Conservation (phyloP, 2,329 filamentous ascomycete genomes). For the Colletotrichum godetiae region DNA sequence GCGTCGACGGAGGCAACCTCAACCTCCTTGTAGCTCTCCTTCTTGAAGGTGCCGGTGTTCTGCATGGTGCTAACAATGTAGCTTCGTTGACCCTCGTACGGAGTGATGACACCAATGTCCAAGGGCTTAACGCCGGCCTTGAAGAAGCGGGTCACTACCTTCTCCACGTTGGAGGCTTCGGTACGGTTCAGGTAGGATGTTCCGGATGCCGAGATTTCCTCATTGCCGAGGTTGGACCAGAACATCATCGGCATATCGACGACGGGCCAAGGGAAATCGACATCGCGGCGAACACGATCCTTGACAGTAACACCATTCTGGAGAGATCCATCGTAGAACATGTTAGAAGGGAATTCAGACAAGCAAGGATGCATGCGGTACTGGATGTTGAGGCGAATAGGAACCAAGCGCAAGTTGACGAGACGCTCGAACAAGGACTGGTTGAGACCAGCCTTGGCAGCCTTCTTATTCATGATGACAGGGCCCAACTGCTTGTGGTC, state of each 20-base stretch:
- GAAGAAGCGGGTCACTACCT: slow-evolving; percentile 98
- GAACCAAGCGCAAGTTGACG: slow-evolving; percentile 88
- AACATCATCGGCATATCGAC: slow-evolving; percentile 99
- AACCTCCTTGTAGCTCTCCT: slow-evolving; percentile 98
- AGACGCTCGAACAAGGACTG: slow-evolving; percentile 98
- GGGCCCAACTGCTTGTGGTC: slow-evolving; percentile 98
- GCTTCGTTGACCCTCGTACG: slow-evolving; percentile 97
- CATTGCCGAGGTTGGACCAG: slow-evolving; percentile 97
- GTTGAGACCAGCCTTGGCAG: slow-evolving; percentile 95
- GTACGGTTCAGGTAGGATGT: slow-evolving; percentile 98
- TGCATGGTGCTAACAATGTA: slow-evolving; percentile 99
- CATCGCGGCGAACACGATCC: slow-evolving; percentile 88
- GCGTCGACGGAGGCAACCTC: slow-evolving; percentile 98
- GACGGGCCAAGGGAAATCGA: slow-evolving; percentile 98
- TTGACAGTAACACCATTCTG: slow-evolving; percentile 96
- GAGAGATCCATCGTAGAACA: slow-evolving; percentile 98
- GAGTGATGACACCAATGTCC: slow-evolving; percentile 97
- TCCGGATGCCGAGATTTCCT: slow-evolving; percentile 97
- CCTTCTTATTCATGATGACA: slow-evolving; percentile 99
- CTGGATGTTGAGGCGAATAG: slow-evolving; percentile 94
- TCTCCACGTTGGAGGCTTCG: slow-evolving; percentile 96
- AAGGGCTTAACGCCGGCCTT: slow-evolving; percentile 95
- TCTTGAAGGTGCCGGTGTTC: slow-evolving; percentile 95
- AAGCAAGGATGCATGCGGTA: slow-evolving; percentile 99
- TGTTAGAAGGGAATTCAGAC: slow-evolving; percentile 97